These are phyloP conservation scores for Exophiala aquamarina DNA, from an alignment of 2,329 filamentous ascomycete species.

Conservation along the genomic window DNA sequence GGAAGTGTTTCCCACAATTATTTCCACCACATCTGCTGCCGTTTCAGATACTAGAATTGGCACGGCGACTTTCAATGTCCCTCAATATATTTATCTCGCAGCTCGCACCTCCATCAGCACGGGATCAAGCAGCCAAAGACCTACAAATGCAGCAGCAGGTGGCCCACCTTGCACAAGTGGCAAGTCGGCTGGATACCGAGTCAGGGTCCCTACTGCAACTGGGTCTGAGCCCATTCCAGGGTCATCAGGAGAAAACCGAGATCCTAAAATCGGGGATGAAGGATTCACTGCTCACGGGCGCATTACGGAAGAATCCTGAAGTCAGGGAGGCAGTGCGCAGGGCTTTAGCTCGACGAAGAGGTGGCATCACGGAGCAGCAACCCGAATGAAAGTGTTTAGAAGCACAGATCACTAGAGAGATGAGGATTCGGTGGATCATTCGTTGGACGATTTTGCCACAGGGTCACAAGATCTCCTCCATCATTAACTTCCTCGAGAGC, in stretches of 20 bases:
- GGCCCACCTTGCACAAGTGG: conserved; percentile 63
- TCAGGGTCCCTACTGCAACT: conserved; percentile 68
- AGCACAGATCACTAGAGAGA: too few species aligned
- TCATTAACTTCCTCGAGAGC: too few species aligned
- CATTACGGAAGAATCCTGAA: conserved; percentile 74
- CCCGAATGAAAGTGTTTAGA: too few species aligned
- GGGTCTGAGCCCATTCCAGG: conserved; percentile 77
- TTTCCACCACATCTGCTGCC: conserved; percentile 59
- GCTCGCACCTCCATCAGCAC: conserved; percentile 61
- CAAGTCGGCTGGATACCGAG: conserved; percentile 66
- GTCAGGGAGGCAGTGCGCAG: conserved; percentile 76
- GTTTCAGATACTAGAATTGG: conserved; percentile 77
- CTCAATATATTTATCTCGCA: conserved; percentile 81
- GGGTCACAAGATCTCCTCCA: too few species aligned
- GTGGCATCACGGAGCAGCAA: too few species aligned
- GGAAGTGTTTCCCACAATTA: conserved; percentile 41
- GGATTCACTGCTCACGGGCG: conserved; percentile 87
- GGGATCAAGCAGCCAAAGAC: conserved; percentile 32
- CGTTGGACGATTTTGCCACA: too few species aligned
- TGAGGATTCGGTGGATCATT: too few species aligned
- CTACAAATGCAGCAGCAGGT: conserved; percentile 62
- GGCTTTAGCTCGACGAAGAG: conserved; percentile 38
- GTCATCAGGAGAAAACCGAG: conserved; percentile 64
- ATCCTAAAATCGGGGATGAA: conserved; percentile 71
- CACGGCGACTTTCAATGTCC: conserved; percentile 74